A percentile compares a stretch with the other conserved stretches of the same genome.
phyloP scores from a whole-genome alignment of 2,329 filamentous ascomycete genomes.

The Hymenotorrendiella dingleyae region DNA sequence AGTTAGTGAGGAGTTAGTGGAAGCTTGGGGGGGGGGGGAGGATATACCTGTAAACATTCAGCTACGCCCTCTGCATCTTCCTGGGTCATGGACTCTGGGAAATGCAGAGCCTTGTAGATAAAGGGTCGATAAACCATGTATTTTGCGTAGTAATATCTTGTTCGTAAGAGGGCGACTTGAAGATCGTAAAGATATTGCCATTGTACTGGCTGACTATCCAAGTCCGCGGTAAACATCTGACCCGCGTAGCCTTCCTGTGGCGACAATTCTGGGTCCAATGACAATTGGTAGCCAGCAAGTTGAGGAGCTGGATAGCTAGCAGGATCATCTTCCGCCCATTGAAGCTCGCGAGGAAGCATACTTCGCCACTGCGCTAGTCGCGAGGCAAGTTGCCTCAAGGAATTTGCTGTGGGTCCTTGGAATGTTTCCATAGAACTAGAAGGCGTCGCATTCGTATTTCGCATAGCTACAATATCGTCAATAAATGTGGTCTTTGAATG shows the following conservation, averaged over 20 bases:
- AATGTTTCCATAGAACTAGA: slow-evolving; percentile 13
- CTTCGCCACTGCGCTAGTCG: slow-evolving; percentile 54
- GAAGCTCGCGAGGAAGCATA: slow-evolving; percentile 46
- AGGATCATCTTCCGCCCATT: slow-evolving; percentile 51
- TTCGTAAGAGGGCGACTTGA: slow-evolving; percentile 50
- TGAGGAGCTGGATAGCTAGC: slow-evolving; percentile 35
- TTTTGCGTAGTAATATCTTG: slow-evolving; percentile 53
- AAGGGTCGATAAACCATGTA: slow-evolving; percentile 53
- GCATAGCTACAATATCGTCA: slow-evolving; percentile 15
- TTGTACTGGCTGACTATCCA: slow-evolving; percentile 37
- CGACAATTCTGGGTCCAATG: slow-evolving; percentile 19
- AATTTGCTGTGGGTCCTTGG: slow-evolving; percentile 27
- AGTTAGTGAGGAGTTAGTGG: neutral
- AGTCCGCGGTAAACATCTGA: slow-evolving; percentile 41
- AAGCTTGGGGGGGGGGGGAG: neutral
- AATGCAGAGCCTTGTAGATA: slow-evolving; percentile 54
- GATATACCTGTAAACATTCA: slow-evolving; percentile 42
- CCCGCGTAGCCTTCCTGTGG: slow-evolving; percentile 19
- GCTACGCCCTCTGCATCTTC: slow-evolving; percentile 51
- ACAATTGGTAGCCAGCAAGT: slow-evolving; percentile 21
- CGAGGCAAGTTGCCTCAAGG: slow-evolving; percentile 45
- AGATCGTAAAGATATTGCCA: slow-evolving; percentile 51
- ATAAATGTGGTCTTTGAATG: neutral
- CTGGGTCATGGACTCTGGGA: slow-evolving; percentile 45
- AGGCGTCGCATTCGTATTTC: slow-evolving; percentile 10